Conservation (phyloP, 768 basidiomycete genomes). For the Lactifluus hygrophoroides region DNA sequence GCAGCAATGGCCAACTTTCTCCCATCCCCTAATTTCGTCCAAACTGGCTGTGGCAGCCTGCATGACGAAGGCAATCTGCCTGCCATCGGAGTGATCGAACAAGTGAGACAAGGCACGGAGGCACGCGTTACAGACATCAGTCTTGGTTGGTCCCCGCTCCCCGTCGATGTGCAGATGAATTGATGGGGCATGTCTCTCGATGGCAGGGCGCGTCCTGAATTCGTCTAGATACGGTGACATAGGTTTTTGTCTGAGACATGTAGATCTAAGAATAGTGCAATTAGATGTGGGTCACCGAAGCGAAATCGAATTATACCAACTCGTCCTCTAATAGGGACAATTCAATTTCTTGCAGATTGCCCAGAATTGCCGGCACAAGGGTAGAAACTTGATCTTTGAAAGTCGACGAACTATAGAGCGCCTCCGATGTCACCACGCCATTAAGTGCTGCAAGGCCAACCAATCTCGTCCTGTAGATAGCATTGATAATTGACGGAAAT, state of each 20-base stretch:
- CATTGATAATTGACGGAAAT: neutral
- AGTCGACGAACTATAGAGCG: conserved; percentile 63
- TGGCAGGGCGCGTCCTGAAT: conserved; percentile 69
- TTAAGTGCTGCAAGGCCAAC: conserved; percentile 80
- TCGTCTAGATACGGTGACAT: conserved; percentile 75
- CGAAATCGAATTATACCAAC: conserved; percentile 34
- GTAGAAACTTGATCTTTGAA: conserved; percentile 64
- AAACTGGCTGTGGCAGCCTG: conserved; percentile 66
- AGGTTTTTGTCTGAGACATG: conserved; percentile 57
- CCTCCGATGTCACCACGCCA: conserved; percentile 76
- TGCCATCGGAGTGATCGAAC: conserved; percentile 65
- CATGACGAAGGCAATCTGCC: conserved; percentile 64
- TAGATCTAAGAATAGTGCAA: conserved; percentile 35
- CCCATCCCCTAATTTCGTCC: conserved; percentile 56
- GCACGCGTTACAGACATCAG: conserved; percentile 67
- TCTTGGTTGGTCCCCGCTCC: conserved; percentile 68
- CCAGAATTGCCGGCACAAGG: conserved; percentile 64
- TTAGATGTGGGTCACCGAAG: conserved; percentile 7
- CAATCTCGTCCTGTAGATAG: conserved; percentile 55
- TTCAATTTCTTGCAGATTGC: conserved; percentile 56
- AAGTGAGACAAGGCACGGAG: conserved; percentile 65
- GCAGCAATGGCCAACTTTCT: conserved; percentile 57
- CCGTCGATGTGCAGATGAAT: conserved; percentile 86
- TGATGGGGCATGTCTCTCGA: conserved; percentile 79
- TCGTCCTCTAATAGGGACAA: conserved; percentile 54